Base-by-base conservation (phyloP, 2,329 filamentous ascomycete species). In the Amphichorda felina region DNA sequence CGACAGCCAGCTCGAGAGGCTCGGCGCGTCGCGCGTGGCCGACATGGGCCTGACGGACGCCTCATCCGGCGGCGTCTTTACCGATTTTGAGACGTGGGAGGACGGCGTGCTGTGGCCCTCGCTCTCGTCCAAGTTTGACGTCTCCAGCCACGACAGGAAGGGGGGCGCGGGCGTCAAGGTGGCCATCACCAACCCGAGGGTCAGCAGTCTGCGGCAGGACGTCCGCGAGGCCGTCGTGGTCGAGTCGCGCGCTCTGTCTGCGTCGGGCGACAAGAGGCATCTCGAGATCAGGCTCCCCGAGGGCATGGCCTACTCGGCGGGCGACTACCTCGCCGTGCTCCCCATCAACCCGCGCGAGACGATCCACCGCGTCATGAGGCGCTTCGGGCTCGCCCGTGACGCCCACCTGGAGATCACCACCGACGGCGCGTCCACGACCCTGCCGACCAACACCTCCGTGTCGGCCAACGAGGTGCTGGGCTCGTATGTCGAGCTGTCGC, bases 281-380 rank as follows among this genome's bases (percentile, higher is more conserved):
- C 63, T 82, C 8, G 70, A 72, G 35, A 70, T 83, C 14, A 68
- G 70, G 38, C 61, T 86, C 0, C 80, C 81, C 0, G 66, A 62
- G 2, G 70, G 66, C 33, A 60, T 71, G 56, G 64, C 61, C 0
- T 86, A 85, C 51, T 64, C 68, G 16, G 69, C 75, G 4, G 82
- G 81, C 15, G 81, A 86, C 48, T 84, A 87, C 49, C 64, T 86
- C 2, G 74, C 77, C 0, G 64, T 84, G 3, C 59, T 83, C 1
- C 81, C 81, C 0, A 56, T 80, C 16, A 86, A 86, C 46, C 70
- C 72, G 3, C 60, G 63, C 28, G 57, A 64, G 22, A 70, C 58
- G 8, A 68, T 85, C 6, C 64, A 66, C n/a, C 64, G 78, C 5
- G 77, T 68, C 0, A 69, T 83, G 54, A 57, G 64, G 4, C 61